phyloP scores from a whole-genome alignment of 225 moss, liverwort and hornwort species.

The Polytrichum formosum region DNA sequence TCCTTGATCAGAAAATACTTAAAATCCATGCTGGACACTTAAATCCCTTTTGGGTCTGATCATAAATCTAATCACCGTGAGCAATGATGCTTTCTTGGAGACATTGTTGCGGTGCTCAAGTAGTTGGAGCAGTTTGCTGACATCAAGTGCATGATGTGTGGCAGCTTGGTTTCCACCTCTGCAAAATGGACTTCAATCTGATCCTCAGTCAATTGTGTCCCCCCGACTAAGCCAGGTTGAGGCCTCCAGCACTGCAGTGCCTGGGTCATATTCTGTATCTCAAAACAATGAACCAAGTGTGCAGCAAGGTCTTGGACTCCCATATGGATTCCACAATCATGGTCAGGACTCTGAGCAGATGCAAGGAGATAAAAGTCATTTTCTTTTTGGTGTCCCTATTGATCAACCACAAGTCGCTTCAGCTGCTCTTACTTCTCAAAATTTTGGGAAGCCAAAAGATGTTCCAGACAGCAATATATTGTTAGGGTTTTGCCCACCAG shows the following conservation, averaged over 20 bases:
- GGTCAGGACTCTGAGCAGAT: constrained; percentile 77
- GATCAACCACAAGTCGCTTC: constrained; percentile 69
- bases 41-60: too few species aligned
- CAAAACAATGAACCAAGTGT: constrained; percentile 64
- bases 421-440: constrained; percentile 38
- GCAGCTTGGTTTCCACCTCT: constrained; percentile 77
- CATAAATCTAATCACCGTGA: too few species aligned
- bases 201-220: constrained; percentile 43
- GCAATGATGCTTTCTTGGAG: too few species aligned
- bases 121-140: too few species aligned
- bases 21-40: too few species aligned
- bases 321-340: constrained; percentile 61
- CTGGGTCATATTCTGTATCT: constrained; percentile 51
- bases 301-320: constrained; percentile 64
- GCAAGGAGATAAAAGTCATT: constrained; percentile 67
- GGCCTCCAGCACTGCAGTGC: constrained; percentile 36
- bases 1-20: too few species aligned
- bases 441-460: constrained; percentile 61
- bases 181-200: constrained; percentile 50
- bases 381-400: constrained; percentile 76
- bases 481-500: constrained; percentile 57
- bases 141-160: constrained; percentile 13
- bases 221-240: constrained; percentile 58
- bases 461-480: constrained; percentile 59
- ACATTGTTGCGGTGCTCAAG: too few species aligned